Base-by-base conservation (phyloP, 768 basidiomycete species). In the Leucogyrophana mollusca region DNA sequence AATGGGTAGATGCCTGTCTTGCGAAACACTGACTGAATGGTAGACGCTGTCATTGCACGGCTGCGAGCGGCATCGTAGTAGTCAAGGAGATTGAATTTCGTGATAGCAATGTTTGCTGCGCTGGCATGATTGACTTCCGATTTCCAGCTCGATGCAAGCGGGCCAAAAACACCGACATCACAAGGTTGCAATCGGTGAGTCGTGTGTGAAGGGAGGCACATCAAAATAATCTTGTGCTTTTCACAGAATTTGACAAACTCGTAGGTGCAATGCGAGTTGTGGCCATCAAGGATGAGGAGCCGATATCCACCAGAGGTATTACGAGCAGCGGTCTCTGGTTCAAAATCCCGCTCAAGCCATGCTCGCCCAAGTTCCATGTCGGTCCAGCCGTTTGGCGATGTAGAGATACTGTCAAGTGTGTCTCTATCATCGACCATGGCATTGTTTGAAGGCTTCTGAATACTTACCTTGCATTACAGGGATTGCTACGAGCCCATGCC, bases 241-340 rank as follows among this genome's bases (percentile, higher is more conserved):
- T 51, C 50, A 2, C 69, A 68, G 55, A 68, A 70, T 9, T 61
- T 42, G 14, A 78, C 70, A 50, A 76, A 71, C 13, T 43, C 56
- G 7, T 43, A 34, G 6, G 64, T 67, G 49, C 62, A 69, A 47
- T 77, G 75, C 2, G 70, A 74, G 43, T 55, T 64, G 42, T 79
- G 77, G 9, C 76, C 73, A 59, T 77, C 72, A n/a, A 77, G 62
- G n/a, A 70, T 50, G 16, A 78, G 70, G 4, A 73, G 48, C 2
- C 64, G 55, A 17, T 49, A 42, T 11, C 54, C 35, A 4, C 66
- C 67, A 14, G 35, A 45, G 2, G 65, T 65, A 47, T 73, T 73
- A 9, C 27, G 16, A 4, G 50, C 57, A 9, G 52, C 37, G 14
- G 73, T 78, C 32, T 65, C 52, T n/a, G 47, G 39, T 32, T 77